These are phyloP conservation scores for Ramichloridium luteum DNA, from an alignment of 2,329 filamentous ascomycete genomes.

Conservation along the genomic window DNA sequence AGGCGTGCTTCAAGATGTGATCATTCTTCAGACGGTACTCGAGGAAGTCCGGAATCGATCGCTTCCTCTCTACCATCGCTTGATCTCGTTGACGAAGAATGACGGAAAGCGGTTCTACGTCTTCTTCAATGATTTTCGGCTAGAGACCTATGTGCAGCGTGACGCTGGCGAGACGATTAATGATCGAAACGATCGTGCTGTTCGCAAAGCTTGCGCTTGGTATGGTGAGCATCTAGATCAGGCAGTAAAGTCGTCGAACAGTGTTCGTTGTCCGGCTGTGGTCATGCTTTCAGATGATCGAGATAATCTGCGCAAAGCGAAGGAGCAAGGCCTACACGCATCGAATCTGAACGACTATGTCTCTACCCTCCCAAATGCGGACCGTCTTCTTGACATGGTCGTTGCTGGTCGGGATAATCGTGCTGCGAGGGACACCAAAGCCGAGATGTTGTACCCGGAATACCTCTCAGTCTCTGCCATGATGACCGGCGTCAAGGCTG, in stretches of 20 bases:
- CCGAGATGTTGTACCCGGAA: conserved; percentile 72
- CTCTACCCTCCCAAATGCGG: conserved; percentile 67
- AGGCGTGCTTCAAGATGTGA: conserved; percentile 88
- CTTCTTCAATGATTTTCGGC: conserved; percentile 95
- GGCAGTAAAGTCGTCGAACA: conserved; percentile 44
- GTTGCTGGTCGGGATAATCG: conserved; percentile 62
- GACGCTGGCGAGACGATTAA: conserved; percentile 77
- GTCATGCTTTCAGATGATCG: conserved; percentile 93
- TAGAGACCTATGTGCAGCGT: conserved; percentile 76
- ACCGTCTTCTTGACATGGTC: conserved; percentile 85
- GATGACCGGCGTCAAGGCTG: conserved; percentile 84
- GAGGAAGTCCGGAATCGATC: conserved; percentile 93
- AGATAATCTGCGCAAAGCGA: conserved; percentile 73
- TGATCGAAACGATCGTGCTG: conserved; percentile 87
- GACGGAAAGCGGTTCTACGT: conserved; percentile 97
- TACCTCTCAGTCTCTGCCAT: conserved; percentile 82
- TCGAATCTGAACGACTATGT: conserved; percentile 63
- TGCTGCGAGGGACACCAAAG: conserved; percentile 51
- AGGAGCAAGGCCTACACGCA: conserved; percentile 58
- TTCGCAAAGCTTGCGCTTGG: conserved; percentile 77
- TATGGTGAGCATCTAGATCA: conserved; percentile 69
- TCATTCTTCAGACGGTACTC: conserved; percentile 88
- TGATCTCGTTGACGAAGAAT: conserved; percentile 82
- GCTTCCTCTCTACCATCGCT: conserved; percentile 83
- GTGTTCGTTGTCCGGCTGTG: conserved; percentile 54